Conservation (phyloP, 495 filamentous ascomycete genomes). For the Jackrogersella multiformis region DNA sequence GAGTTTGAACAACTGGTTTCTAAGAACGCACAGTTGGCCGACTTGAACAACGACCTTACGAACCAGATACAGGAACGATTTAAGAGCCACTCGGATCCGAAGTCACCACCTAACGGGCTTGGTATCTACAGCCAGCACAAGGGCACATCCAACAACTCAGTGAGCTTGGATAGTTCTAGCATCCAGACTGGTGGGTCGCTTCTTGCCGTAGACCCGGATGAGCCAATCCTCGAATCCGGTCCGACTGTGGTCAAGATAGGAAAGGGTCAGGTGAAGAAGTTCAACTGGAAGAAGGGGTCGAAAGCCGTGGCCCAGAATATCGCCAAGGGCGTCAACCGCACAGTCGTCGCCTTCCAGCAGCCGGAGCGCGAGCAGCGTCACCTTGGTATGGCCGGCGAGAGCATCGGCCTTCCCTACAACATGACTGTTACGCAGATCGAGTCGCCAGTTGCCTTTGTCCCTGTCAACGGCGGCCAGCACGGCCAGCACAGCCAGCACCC, state of each 20-base stretch:
- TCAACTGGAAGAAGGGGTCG: conserved; percentile 98
- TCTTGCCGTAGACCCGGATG: conserved; percentile 71
- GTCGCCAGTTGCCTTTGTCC: conserved; percentile 49
- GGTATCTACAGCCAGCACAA: conserved; percentile 85
- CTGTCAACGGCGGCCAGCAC: conserved; percentile 37
- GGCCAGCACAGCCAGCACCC: too few species aligned
- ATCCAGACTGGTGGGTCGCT: conserved; percentile 65
- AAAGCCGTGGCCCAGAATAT: conserved; percentile 94
- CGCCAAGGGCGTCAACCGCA: conserved; percentile 88
- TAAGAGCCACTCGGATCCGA: conserved; percentile 69
- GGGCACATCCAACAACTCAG: conserved; percentile 73
- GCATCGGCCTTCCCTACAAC: conserved; percentile 69
- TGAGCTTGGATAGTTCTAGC: conserved; percentile 63
- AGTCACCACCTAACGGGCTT: conserved; percentile 72
- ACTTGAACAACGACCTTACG: conserved; percentile 93
- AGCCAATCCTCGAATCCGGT: conserved; percentile 73
- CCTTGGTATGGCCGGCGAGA: conserved; percentile 61
- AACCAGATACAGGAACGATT: conserved; percentile 94
- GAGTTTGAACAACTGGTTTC: conserved; percentile 94
- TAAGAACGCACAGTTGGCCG: conserved; percentile 92
- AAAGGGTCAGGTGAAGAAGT: conserved; percentile 91
- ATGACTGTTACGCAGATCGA: conserved; percentile 64
- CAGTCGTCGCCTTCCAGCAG: conserved; percentile 67
- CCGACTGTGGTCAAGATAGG: conserved; percentile 92
- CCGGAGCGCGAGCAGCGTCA: conserved; percentile 60